Evolutionary conservation across 176 grass and related monocot genomes (phyloP).

Genomic region (Hyparrhenia diplandra): DNA sequence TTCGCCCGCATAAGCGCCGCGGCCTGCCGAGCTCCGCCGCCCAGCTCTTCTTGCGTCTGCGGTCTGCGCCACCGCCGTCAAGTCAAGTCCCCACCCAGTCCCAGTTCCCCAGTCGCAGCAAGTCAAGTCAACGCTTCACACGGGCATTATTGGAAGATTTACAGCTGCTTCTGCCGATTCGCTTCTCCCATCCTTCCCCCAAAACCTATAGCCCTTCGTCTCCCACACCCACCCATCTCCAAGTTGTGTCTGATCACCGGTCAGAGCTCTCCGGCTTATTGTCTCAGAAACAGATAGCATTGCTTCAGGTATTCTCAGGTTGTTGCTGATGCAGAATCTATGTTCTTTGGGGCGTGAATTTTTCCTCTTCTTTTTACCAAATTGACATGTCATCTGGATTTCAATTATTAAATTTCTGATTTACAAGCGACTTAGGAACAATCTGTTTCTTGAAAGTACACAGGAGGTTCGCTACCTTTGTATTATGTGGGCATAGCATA

Average conservation of each 20-base stretch:
- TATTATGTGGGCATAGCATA: not conserved
- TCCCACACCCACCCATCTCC: not conserved
- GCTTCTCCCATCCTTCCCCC: not conserved
- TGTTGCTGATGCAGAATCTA: not conserved
- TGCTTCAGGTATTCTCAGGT: not conserved
- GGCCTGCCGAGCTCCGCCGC: too few relatives aligned
- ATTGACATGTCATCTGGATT: not conserved
- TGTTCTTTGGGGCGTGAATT: not conserved
- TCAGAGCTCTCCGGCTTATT: too few relatives aligned
- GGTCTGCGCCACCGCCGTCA: too few relatives aligned
- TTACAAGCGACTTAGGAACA: not conserved
- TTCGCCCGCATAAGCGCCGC: too few relatives aligned
- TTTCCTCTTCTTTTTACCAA: not conserved
- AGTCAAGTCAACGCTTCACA: not conserved
- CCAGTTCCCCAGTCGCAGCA: constrained; percentile 1
- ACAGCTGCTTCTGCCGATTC: not conserved
- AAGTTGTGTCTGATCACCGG: too few relatives aligned
- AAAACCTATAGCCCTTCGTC: not conserved
- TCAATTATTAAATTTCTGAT: not conserved
- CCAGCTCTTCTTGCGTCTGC: too few relatives aligned
- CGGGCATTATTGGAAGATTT: not conserved
- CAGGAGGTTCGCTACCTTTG: not conserved
- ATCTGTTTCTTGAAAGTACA: too few relatives aligned
- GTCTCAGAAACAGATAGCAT: not conserved
- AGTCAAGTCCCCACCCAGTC: too few relatives aligned